phyloP scores from a whole-genome alignment of 176 grass and related monocot genomes.

The Oryza punctata region DNA sequence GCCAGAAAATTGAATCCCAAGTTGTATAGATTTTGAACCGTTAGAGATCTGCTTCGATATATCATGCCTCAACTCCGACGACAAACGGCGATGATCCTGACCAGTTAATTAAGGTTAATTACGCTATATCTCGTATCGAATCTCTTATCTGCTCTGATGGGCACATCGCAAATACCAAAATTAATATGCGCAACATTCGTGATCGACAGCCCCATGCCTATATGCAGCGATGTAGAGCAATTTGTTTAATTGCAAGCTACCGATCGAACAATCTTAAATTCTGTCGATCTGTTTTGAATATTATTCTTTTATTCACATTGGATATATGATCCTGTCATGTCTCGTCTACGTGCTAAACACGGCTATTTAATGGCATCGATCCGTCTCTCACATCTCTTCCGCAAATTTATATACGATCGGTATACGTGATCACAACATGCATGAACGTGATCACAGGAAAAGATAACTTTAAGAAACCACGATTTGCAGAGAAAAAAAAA shows the following conservation, averaged over 20 bases:
- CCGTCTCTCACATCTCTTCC: background rate
- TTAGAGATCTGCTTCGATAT: too few species aligned
- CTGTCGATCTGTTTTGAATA: background rate
- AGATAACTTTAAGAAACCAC: slow-evolving; percentile 2
- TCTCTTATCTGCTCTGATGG: background rate
- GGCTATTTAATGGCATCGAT: background rate
- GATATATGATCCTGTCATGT: background rate
- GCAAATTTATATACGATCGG: background rate
- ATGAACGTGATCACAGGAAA: background rate
- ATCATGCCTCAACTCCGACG: too few species aligned
- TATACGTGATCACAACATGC: background rate
- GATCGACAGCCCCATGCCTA: background rate
- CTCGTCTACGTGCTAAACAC: background rate
- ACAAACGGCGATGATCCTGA: too few species aligned
- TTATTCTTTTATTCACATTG: background rate
- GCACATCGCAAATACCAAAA: background rate
- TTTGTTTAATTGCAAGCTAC: background rate
- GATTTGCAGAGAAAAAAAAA: background rate
- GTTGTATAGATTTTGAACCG: too few species aligned
- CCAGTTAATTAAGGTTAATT: too few species aligned
- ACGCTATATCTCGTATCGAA: too few species aligned
- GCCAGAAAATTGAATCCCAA: too few species aligned
- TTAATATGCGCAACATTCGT: background rate
- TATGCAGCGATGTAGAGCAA: background rate
- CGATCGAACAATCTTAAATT: background rate